Evolutionary conservation across 108 stramenopile genomes (phyloP), one percentile per base, ranked within the genome.

Genomic region (Nannochloropsis granulata): DNA sequence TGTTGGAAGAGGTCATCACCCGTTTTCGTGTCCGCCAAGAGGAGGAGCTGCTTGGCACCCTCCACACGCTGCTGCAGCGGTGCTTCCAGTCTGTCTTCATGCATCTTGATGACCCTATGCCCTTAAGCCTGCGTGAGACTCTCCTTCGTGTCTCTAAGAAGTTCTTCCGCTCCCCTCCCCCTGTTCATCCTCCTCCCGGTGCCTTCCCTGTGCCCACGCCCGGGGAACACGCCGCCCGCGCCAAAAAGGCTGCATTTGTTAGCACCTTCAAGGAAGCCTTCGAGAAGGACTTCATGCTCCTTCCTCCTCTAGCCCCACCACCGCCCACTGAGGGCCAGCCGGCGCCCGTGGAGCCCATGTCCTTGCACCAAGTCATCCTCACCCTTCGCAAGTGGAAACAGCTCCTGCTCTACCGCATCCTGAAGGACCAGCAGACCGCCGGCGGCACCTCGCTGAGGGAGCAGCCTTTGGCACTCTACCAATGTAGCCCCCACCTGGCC

Each of bases 1-100:
- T 97, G 45, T 88, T 97, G 71, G 95, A 97, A 83, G 94, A 97
- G 84, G 84, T 96, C 79, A 96, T 96, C 83, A 92, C 94, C 11
- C 93, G 93, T 79, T 95, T 95, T 81, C 92, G 95, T 26, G 94
- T 94, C 25, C 94, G 93, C 34, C 94, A 93, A 79, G 95, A 95
- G 88, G 94, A 96, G 83, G 95, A 97, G 84, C 92, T 97, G 34
- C 90, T 95, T 44, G 90, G 91, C 12, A 93, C 95, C 12, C 92
- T 97, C 23, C 89, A 91, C 23, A 94, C 94, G 34, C 88, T 97
- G 45, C 87, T 94, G 16, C 90, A 78, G 83, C 83, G 83, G 78
- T 87, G 83, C 44, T 84, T 87, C 82, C 86, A 86, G 86, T 78
- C 82, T 23, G 24, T 80, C 13, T 25, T 14, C 79, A 80, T 80